Conservation (phyloP, 352 stramenopile species). For the Blastocystis sp. region DNA sequence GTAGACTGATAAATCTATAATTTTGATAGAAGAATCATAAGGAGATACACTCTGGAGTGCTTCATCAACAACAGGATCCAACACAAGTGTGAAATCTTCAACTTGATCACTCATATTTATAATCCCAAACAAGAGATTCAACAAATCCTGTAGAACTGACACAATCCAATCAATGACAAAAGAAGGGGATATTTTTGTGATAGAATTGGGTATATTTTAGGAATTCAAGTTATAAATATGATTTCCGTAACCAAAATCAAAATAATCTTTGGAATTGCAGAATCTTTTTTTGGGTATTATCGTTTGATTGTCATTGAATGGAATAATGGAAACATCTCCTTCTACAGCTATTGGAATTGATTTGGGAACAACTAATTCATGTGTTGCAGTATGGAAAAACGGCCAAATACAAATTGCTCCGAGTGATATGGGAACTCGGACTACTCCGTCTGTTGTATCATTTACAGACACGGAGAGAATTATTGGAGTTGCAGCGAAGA, state of each 20-base stretch:
- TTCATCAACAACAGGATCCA: conserved; percentile 47
- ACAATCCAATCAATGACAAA: neutral
- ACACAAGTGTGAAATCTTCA: conserved; percentile 35
- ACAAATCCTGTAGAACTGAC: neutral
- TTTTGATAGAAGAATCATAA: neutral
- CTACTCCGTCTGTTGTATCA: conserved; percentile 92
- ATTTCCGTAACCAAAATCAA: too few relatives aligned
- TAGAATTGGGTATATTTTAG: neutral
- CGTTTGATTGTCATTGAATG: neutral
- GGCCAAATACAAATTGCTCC: conserved; percentile 94
- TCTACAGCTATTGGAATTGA: conserved; percentile 77
- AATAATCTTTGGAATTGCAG: neutral
- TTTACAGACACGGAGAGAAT: conserved; percentile 92
- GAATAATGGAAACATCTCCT: neutral
- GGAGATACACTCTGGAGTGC: neutral
- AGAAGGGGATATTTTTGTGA: neutral
- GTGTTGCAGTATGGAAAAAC: conserved; percentile 92
- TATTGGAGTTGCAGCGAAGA: conserved; percentile 92
- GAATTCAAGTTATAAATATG: neutral
- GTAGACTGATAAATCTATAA: conserved; percentile 12
- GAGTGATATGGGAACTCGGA: conserved; percentile 88
- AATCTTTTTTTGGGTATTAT: neutral
- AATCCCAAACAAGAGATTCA: neutral
- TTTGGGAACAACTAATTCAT: conserved; percentile 80
- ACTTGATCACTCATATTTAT: neutral